These are phyloP conservation scores for Carex littledalei DNA, from an alignment of 176 grass and related monocot genomes.

Conservation along the genomic window DNA sequence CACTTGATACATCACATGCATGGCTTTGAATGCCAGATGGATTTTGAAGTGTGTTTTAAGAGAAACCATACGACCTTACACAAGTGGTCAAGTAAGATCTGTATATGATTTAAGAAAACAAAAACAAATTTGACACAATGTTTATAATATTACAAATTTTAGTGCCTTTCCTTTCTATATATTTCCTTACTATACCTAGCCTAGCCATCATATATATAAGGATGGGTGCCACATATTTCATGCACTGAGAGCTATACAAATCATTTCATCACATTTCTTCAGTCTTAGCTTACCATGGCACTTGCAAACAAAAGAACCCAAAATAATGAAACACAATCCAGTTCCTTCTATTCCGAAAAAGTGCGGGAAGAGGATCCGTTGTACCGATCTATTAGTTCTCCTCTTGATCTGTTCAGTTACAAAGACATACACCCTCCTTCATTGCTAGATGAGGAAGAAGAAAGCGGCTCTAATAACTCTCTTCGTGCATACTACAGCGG, in stretches of 20 bases:
- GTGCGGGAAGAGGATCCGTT: background rate
- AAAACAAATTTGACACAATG: background rate
- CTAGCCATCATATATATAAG: background rate
- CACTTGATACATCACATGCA: constrained; percentile 33
- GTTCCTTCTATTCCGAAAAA: constrained; percentile 24
- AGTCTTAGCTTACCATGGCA: constrained; percentile 26
- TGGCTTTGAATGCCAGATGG: constrained; percentile 55
- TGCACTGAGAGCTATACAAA: constrained; percentile 1
- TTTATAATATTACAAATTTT: background rate
- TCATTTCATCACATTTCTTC: background rate
- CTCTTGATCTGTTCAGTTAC: constrained; percentile 55
- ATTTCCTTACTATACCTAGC: background rate
- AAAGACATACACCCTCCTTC: constrained; percentile 15
- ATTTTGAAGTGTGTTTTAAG: constrained; percentile 19
- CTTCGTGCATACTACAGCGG: constrained; percentile 20
- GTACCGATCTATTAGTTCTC: constrained; percentile 23
- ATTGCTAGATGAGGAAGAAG: constrained; percentile 23
- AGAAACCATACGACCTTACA: background rate
- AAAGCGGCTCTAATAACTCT: constrained; percentile 15
- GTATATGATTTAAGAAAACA: background rate
- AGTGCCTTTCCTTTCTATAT: constrained; percentile 11
- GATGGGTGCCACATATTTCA: background rate
- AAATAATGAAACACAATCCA: constrained; percentile 22
- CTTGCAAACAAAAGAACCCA: constrained; percentile 42
- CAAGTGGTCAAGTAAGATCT: background rate